phyloP scores from a whole-genome alignment of 129 eudicot species.

The Oenanthe sinensis region DNA sequence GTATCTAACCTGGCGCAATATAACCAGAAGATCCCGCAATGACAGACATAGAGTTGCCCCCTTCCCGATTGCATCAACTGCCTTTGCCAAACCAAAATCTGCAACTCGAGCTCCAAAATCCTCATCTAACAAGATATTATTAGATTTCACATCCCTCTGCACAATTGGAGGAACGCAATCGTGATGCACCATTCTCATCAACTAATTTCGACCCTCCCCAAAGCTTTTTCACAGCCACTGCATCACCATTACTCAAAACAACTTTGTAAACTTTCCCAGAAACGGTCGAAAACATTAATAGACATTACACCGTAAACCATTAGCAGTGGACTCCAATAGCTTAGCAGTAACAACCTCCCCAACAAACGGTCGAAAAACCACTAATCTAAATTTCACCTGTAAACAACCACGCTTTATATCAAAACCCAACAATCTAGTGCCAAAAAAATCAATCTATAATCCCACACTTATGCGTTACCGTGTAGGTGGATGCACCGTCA shows the following conservation, averaged over 20 bases:
- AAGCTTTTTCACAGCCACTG: constrained; percentile 39
- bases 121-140: constrained; percentile 36
- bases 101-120: constrained; percentile 39
- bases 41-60: constrained; percentile 31
- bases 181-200: constrained; percentile 27
- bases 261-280: constrained; percentile 31
- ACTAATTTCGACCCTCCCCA: constrained; percentile 24
- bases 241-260: constrained; percentile 27
- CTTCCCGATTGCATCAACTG: constrained; percentile 16
- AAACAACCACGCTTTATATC: not conserved
- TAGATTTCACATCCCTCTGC: constrained; percentile 44
- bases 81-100: constrained; percentile 40
- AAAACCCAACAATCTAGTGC: not conserved
- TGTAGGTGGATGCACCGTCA: constrained; percentile 81
- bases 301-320: constrained; percentile 67
- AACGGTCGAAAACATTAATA: no score
- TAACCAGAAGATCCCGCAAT: constrained; percentile 46
- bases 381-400: constrained; percentile 80
- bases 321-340: constrained; percentile 47
- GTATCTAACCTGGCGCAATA: constrained; percentile 41
- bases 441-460: not conserved
- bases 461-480: constrained; percentile 23
- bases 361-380: constrained; percentile 72
- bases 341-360: constrained; percentile 80
- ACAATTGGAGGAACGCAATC: constrained; percentile 42